phyloP scores from a whole-genome alignment of 1,284 basidiomycete species.

The Malassezia psittaci region DNA sequence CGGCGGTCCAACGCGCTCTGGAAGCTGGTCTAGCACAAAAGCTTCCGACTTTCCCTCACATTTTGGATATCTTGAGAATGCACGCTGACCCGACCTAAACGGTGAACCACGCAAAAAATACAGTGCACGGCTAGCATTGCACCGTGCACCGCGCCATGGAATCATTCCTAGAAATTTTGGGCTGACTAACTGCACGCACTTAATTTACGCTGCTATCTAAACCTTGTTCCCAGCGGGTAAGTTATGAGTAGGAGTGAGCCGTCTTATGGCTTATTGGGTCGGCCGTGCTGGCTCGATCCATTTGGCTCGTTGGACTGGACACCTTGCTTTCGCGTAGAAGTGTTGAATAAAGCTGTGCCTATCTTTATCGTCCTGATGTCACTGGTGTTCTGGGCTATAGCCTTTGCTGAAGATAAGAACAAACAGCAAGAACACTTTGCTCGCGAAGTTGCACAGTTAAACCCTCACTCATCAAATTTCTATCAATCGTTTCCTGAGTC shows the following conservation, averaged over 20 bases:
- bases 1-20: not conserved
- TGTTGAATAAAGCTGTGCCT: slow-evolving; percentile 5
- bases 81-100: too few relatives aligned
- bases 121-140: too few relatives aligned
- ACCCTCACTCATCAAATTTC: slow-evolving; percentile 11
- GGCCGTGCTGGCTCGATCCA: slow-evolving; percentile 2
- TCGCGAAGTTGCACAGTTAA: slow-evolving; percentile 9
- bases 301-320: slow-evolving; percentile 12
- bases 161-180: too few relatives aligned
- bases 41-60: not conserved
- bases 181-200: too few relatives aligned
- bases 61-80: too few relatives aligned
- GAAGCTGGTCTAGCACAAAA: not conserved
- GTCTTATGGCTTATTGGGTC: not conserved
- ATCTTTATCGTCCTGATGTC: not conserved
- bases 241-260: not conserved
- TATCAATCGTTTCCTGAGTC: not conserved
- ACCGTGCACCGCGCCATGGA: too few relatives aligned
- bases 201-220: too few relatives aligned
- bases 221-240: not conserved
- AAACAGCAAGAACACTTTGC: not conserved
- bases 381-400: not conserved
- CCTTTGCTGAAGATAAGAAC: not conserved
- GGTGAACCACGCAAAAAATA: too few relatives aligned
- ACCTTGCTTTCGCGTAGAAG: slow-evolving; percentile 8